Percentiles rank a stretch among this genome's conserved stretches.
Conservation (phyloP, 371 early-diverging fungal genomes). For the Rhizopus delemar region DNA sequence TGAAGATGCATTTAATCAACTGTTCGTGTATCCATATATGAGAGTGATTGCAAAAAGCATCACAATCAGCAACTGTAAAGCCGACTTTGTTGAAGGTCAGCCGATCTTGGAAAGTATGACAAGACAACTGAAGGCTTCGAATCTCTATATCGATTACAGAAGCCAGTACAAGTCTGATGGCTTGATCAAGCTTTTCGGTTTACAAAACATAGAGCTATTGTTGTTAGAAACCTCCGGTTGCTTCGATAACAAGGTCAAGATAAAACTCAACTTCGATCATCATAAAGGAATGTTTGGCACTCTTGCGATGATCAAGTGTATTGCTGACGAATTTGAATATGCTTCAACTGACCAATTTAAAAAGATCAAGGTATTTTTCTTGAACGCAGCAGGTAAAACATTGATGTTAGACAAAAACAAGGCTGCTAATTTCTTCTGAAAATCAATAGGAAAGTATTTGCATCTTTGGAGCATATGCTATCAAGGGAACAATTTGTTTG, state of each 20-base stretch:
- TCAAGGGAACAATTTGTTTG: conserved; percentile 6
- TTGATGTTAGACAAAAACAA: conserved; percentile 4
- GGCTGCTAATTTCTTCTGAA: conserved; percentile 1
- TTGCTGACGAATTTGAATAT: conserved; percentile 14
- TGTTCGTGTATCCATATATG: conserved; percentile 11
- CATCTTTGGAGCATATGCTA: conserved; percentile 12
- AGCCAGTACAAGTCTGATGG: conserved; percentile 18
- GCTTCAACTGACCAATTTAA: conserved; percentile 3
- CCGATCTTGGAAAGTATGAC: conserved; percentile 5
- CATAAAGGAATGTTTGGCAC: conserved; percentile 20
- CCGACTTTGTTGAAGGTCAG: conserved; percentile 8
- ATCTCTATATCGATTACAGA: conserved; percentile 8
- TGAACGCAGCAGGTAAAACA: conserved; percentile 9
- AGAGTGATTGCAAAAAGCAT: conserved; percentile 3
- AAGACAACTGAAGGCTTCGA: conserved; percentile 9
- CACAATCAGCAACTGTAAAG: not conserved
- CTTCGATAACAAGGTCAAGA: conserved; percentile 9
- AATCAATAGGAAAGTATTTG: conserved; percentile 8
- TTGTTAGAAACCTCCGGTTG: conserved; percentile 13
- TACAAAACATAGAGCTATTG: conserved; percentile 13
- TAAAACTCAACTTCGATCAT: conserved; percentile 14
- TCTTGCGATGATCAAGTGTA: conserved; percentile 17
- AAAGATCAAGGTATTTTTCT: conserved; percentile 16
- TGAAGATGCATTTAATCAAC: conserved; percentile 18
- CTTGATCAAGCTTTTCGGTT: conserved; percentile 7